A percentile compares a stretch with the other conserved stretches of the same genome.
Evolutionary conservation across 2,329 filamentous ascomycete species (phyloP).

Genomic region (Penicillium sp.): DNA sequence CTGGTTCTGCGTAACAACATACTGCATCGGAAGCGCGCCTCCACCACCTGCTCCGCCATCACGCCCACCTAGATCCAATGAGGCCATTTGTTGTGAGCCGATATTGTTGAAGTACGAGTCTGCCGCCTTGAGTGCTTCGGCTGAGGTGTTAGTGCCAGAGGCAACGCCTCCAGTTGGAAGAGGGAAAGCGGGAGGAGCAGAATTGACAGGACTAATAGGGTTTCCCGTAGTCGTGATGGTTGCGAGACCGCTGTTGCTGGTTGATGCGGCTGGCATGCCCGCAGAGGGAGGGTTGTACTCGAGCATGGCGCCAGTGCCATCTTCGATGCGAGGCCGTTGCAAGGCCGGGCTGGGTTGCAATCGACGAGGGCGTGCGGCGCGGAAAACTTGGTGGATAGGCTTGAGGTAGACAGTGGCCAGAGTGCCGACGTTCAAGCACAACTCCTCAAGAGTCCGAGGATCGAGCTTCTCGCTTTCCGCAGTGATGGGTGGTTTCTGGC

Average conservation of each 20-base stretch:
- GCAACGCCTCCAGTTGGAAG: constrained; percentile 77
- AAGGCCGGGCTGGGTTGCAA: constrained; percentile 81
- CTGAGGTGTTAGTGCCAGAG: constrained; percentile 56
- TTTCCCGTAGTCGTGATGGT: constrained; percentile 32
- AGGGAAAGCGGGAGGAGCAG: constrained; percentile 33
- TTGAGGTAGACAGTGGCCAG: constrained; percentile 97
- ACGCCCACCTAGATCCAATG: constrained; percentile 65
- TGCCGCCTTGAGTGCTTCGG: constrained; percentile 75
- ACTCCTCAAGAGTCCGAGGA: constrained; percentile 85
- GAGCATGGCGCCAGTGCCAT: constrained; percentile 28
- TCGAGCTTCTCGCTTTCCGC: constrained; percentile 95
- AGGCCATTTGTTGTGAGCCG: constrained; percentile 70
- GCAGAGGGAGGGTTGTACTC: constrained; percentile 38
- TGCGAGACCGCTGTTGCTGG: constrained; percentile 27
- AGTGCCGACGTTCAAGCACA: constrained; percentile 94
- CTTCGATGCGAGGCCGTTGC: constrained; percentile 62
- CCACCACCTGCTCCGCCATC: constrained; percentile 63
- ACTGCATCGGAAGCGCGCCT: constrained; percentile 49
- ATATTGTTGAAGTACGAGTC: constrained; percentile 85
- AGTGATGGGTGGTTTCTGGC: constrained; percentile 92
- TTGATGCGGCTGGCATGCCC: constrained; percentile 28
- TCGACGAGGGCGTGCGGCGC: constrained; percentile 75
- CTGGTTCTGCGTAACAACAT: constrained; percentile 78
- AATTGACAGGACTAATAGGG: constrained; percentile 29
- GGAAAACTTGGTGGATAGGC: constrained; percentile 95